Evolutionary conservation across 2,329 filamentous ascomycete genomes (phyloP).

Genomic region (Anisogramma anomala): DNA sequence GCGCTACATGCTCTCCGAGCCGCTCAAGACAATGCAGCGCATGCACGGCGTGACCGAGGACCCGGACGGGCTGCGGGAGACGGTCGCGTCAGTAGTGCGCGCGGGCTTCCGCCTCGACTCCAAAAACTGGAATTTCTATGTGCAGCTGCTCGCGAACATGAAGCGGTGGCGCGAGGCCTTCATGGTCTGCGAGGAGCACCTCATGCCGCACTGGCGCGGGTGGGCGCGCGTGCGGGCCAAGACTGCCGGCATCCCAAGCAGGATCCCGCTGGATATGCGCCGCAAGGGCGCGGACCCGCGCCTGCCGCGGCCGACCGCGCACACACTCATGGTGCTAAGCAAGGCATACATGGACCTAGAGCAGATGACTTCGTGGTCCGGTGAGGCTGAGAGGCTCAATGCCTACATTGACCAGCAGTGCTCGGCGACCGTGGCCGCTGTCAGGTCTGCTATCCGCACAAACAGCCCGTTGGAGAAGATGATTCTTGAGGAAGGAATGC

Average conservation of each 20-base stretch:
- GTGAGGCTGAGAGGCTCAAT: conserved; percentile 29
- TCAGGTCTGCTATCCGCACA: conserved; percentile 19
- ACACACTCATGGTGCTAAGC: conserved; percentile 37
- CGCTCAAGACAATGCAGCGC: conserved; percentile 39
- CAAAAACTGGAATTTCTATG: conserved; percentile 69
- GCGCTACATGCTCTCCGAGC: conserved; percentile 41
- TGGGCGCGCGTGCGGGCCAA: conserved; percentile 39
- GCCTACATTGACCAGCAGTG: conserved; percentile 28
- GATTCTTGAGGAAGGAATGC: conserved; percentile 14
- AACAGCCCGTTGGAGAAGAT: conserved; percentile 17
- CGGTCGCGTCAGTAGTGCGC: conserved; percentile 43
- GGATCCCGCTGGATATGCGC: conserved; percentile 28
- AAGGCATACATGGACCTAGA: conserved; percentile 39
- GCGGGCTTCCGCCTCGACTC: conserved; percentile 65
- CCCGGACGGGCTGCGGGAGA: conserved; percentile 33
- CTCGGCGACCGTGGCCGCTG: conserved; percentile 30
- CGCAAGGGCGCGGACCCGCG: conserved; percentile 27
- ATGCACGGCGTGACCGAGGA: conserved; percentile 31
- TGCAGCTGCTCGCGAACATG: conserved; percentile 54
- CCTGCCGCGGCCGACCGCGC: conserved; percentile 29
- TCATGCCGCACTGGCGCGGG: conserved; percentile 70
- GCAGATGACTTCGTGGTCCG: conserved; percentile 37
- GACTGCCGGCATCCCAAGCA: conserved; percentile 18
- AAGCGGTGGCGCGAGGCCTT: conserved; percentile 57
- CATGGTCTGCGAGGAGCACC: conserved; percentile 57